These are phyloP conservation scores for Colletotrichum endophyticum DNA, from an alignment of 2,329 filamentous ascomycete genomes.

Conservation along the genomic window DNA sequence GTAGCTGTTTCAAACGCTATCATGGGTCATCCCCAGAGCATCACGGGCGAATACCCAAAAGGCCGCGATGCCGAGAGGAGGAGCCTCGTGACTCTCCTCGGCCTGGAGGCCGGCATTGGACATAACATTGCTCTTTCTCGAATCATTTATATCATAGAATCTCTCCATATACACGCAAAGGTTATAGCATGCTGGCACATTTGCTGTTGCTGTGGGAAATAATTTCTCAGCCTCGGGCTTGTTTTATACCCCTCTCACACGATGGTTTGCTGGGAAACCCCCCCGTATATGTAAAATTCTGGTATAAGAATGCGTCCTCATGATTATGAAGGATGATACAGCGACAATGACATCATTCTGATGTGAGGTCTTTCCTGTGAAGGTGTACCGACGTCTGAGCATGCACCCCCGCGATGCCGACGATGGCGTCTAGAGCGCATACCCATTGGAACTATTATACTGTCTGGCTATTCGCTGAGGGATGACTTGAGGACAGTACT, in stretches of 20 bases:
- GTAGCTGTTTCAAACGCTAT: no score
- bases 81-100: no score
- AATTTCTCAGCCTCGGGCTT: background rate
- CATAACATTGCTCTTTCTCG: no score
- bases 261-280: background rate
- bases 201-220: no score
- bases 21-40: no score
- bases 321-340: background rate
- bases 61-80: no score
- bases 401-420: background rate
- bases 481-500: rapidly evolving
- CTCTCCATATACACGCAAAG: no score
- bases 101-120: no score
- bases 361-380: background rate
- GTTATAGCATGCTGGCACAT: no score
- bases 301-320: background rate
- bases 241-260: background rate
- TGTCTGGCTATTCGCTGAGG: background rate
- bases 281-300: rapidly evolving
- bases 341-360: no score
- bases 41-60: no score
- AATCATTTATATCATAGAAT: no score
- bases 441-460: rapidly evolving
- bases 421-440: background rate
- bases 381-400: background rate